phyloP scores from a whole-genome alignment of 2,329 filamentous ascomycete species.

The Lasiodiplodia hormozganensis region DNA sequence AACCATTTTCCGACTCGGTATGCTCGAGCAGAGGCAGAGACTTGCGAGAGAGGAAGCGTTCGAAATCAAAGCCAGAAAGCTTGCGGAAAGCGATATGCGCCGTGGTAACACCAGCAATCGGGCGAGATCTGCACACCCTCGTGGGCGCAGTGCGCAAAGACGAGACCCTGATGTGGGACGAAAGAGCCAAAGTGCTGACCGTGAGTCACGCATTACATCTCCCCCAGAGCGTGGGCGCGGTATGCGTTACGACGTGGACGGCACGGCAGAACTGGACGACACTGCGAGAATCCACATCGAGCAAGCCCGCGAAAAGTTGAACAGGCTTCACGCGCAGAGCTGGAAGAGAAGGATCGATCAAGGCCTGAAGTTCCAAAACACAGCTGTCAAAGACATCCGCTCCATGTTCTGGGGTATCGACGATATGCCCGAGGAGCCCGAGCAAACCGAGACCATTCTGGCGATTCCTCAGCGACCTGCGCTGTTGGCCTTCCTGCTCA shows the following conservation, averaged over 20 bases:
- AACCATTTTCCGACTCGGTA: conserved; percentile 88
- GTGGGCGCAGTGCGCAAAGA: conserved; percentile 48
- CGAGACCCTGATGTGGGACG: conserved; percentile 41
- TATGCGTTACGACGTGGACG: conserved; percentile 80
- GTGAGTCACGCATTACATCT: conserved; percentile 3
- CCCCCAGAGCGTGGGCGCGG: conserved; percentile 49
- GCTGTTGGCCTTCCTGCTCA: conserved; percentile 79
- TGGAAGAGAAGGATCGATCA: conserved; percentile 93
- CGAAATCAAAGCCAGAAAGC: conserved; percentile 81
- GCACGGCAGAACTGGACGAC: conserved; percentile 73
- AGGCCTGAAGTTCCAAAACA: conserved; percentile 71
- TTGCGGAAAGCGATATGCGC: conserved; percentile 64
- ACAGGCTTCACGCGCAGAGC: conserved; percentile 82
- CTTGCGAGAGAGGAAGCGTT: conserved; percentile 91
- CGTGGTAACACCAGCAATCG: conserved; percentile 59
- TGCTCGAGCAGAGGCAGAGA: conserved; percentile 88
- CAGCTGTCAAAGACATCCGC: conserved; percentile 79
- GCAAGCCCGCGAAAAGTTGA: conserved; percentile 77
- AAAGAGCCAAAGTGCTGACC: conserved; percentile 49
- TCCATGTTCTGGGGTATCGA: conserved; percentile 83
- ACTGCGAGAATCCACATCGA: conserved; percentile 74
- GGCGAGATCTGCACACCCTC: conserved; percentile 58
- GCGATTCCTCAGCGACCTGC: conserved; percentile 85
- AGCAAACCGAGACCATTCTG: conserved; percentile 84
- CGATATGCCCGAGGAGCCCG: conserved; percentile 78